Evolutionary conservation across 2,329 filamentous ascomycete species (phyloP).

Genomic region (Nemania bipapillata): DNA sequence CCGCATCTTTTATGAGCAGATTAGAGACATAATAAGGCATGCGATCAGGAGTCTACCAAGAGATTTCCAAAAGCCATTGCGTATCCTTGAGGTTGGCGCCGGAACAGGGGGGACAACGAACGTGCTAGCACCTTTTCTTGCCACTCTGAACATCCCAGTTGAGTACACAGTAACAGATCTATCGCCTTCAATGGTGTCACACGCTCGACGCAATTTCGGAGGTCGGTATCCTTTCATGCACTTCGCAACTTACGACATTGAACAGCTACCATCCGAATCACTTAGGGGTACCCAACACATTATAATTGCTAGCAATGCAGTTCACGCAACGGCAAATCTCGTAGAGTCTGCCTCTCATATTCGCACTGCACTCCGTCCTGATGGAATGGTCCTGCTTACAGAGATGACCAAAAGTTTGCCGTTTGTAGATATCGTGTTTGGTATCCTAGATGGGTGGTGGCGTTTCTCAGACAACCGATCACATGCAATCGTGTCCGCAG

Average conservation of each 20-base stretch:
- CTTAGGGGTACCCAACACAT: conserved; percentile 49
- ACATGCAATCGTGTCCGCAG: conserved; percentile 41
- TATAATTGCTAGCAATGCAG: conserved; percentile 48
- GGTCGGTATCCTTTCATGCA: conserved; percentile 48
- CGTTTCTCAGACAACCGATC: conserved; percentile 50
- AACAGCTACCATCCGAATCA: conserved; percentile 42
- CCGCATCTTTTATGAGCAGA: conserved; percentile 41
- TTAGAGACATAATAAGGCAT: too few relatives aligned
- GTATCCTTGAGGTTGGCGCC: conserved; percentile 17
- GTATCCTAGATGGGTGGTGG: conserved; percentile 56
- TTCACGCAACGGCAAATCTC: conserved; percentile 54
- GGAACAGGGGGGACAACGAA: conserved; percentile 54
- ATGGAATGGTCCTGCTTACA: conserved; percentile 52
- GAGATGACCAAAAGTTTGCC: conserved; percentile 51
- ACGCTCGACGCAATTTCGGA: conserved; percentile 47
- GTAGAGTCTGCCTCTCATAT: conserved; percentile 45
- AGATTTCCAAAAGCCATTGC: neutral
- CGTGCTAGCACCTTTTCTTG: conserved; percentile 48
- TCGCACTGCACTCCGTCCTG: conserved; percentile 46
- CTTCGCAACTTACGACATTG: conserved; percentile 49
- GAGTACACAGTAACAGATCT: conserved; percentile 59
- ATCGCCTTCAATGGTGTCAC: conserved; percentile 50
- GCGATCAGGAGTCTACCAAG: neutral
- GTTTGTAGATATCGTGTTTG: conserved; percentile 53
- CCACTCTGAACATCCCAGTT: conserved; percentile 42